These are phyloP conservation scores for Gleditsia sinensis DNA, from an alignment of 306 rosid species.

Conservation along the genomic window DNA sequence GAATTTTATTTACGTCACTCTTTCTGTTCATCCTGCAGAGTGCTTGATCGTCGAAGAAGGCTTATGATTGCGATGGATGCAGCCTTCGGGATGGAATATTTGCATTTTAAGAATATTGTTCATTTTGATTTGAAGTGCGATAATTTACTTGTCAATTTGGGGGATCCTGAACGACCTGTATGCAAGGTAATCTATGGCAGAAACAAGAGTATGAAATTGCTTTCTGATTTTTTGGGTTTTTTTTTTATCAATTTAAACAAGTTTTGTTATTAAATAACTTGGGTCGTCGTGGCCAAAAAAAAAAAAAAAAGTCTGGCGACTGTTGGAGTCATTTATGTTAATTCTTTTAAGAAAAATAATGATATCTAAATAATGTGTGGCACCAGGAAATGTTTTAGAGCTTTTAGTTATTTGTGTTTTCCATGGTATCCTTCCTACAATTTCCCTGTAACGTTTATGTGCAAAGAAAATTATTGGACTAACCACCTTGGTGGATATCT, in stretches of 20 bases:
- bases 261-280: background rate
- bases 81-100: slow-evolving; percentile 98
- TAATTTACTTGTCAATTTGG: slow-evolving; percentile 89
- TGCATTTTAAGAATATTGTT: slow-evolving; percentile 87
- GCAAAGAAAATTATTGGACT: slow-evolving; percentile 25
- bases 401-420: slow-evolving; percentile 10
- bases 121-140: slow-evolving; percentile 97
- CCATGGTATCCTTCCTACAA: background rate
- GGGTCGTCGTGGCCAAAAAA: background rate
- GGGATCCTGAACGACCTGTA: slow-evolving; percentile 86
- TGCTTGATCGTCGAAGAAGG: slow-evolving; percentile 86
- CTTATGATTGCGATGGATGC: slow-evolving; percentile 87
- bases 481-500: slow-evolving; percentile 27
- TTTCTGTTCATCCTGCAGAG: slow-evolving; percentile 59
- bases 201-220: background rate
- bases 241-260: background rate
- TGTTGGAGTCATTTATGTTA: background rate
- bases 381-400: background rate
- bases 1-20: slow-evolving; percentile 24
- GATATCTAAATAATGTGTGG: background rate
- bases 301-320: background rate
- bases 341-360: background rate
- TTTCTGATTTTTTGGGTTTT: background rate
- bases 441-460: background rate
- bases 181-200: slow-evolving; percentile 72